phyloP scores from a whole-genome alignment of 768 basidiomycete genomes.

The Coprinellus aureogranulatus region DNA sequence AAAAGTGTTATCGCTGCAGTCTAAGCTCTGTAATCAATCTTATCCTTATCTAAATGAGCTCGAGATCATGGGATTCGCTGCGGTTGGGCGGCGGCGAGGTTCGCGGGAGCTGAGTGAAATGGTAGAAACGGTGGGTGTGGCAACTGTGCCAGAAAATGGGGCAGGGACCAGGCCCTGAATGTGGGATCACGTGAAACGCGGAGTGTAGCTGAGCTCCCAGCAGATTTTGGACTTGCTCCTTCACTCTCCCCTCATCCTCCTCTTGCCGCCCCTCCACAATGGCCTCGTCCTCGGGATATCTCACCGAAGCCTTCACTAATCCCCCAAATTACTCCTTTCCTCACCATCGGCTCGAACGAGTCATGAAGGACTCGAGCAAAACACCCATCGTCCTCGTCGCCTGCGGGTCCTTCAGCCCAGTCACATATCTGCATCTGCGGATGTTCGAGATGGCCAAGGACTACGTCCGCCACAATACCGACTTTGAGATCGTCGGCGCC shows the following conservation, averaged over 20 bases:
- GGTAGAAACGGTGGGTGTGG: no score
- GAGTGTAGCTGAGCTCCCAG: neutral
- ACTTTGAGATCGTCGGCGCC: constrained; percentile 91
- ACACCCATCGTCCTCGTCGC: constrained; percentile 93
- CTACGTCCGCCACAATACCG: constrained; percentile 86
- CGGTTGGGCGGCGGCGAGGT: no score
- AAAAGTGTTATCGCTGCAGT: no score
- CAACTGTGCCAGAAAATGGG: no score
- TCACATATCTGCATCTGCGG: constrained; percentile 95
- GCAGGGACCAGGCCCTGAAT: neutral
- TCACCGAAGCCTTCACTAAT: constrained; percentile 52
- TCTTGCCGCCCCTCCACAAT: constrained; percentile 22
- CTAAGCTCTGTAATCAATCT: no score
- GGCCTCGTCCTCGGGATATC: constrained; percentile 22
- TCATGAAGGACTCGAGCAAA: constrained; percentile 60
- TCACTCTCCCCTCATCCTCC: constrained; percentile 8
- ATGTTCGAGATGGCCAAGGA: constrained; percentile 99
- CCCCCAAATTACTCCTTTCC: constrained; percentile 70
- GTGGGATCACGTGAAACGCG: neutral
- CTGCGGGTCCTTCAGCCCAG: constrained; percentile 96
- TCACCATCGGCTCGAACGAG: constrained; percentile 56
- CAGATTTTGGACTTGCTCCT: neutral
- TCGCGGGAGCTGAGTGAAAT: no score
- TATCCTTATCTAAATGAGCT: no score
- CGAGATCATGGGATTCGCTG: no score